Evolutionary conservation across 2,329 filamentous ascomycete genomes (phyloP).

Genomic region (Achaetomium macrosporum): DNA sequence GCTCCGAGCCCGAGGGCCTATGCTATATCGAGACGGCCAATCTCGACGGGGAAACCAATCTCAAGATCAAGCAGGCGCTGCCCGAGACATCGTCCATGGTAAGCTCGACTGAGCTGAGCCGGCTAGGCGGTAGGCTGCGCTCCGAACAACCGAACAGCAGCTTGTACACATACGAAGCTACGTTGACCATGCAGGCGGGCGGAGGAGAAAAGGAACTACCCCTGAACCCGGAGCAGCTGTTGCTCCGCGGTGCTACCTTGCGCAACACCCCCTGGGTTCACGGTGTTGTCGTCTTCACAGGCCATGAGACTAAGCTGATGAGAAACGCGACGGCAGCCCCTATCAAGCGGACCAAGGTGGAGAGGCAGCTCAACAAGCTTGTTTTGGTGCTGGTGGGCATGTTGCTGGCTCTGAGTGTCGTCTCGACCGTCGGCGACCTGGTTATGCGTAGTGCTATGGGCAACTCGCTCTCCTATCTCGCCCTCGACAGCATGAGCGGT

Average conservation of each 20-base stretch:
- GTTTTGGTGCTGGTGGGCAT: constrained; percentile 86
- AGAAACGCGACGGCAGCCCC: constrained; percentile 94
- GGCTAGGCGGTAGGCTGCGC: constrained; percentile 77
- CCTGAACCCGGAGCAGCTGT: constrained; percentile 83
- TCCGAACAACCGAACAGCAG: constrained; percentile 98
- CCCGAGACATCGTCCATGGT: constrained; percentile 88
- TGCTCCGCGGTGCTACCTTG: constrained; percentile 87
- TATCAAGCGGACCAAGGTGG: constrained; percentile 95
- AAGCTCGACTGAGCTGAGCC: constrained; percentile 76
- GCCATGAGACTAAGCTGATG: constrained; percentile 98
- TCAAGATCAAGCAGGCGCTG: constrained; percentile 97
- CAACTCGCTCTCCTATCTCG: constrained; percentile 64
- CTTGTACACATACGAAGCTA: constrained; percentile 96
- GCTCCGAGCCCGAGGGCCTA: constrained; percentile 92
- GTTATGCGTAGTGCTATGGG: constrained; percentile 63
- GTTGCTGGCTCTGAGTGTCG: constrained; percentile 74
- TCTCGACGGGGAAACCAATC: constrained; percentile 92
- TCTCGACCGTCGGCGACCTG: constrained; percentile 88
- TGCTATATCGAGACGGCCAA: constrained; percentile 99
- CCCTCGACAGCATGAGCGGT: constrained; percentile 55
- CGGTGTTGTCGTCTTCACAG: constrained; percentile 92
- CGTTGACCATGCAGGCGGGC: constrained; percentile 81
- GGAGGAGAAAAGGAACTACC: constrained; percentile 91
- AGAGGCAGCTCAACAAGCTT: constrained; percentile 86
- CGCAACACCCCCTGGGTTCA: constrained; percentile 97